Percentiles rank a stretch among this genome's conserved stretches.
These are phyloP conservation scores for Helichrysum umbraculigerum DNA, from an alignment of 129 eudicot species.

Conservation along the genomic window DNA sequence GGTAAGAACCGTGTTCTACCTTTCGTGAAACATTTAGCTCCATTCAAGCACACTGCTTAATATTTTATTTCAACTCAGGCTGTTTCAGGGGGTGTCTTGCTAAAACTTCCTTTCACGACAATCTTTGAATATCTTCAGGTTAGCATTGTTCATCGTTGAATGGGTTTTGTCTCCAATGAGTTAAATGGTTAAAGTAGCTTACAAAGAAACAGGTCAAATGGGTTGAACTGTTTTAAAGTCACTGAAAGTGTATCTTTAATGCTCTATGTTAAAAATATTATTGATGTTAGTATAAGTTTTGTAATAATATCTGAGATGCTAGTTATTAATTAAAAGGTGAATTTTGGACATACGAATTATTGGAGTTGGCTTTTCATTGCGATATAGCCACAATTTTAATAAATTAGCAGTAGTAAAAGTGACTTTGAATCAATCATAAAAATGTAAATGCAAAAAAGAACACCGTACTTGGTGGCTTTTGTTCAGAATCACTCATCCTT, in stretches of 20 bases:
- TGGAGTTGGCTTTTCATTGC: constrained; percentile 1
- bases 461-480: constrained; percentile 8
- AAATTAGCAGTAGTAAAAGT: neutral
- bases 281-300: too few relatives aligned
- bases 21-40: neutral
- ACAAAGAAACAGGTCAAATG: neutral
- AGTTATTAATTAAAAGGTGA: neutral
- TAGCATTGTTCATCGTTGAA: neutral
- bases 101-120: constrained; percentile 87
- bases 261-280: too few relatives aligned
- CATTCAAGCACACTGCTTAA: neutral
- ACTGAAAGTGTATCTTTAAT: too few relatives aligned
- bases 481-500: neutral
- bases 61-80: constrained; percentile 59
- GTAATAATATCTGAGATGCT: neutral
- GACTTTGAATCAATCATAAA: constrained; percentile 4
- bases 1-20: constrained; percentile 40
- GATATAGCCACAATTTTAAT: neutral
- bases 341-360: neutral
- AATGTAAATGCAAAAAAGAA: constrained; percentile 12
- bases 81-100: constrained; percentile 53
- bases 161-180: neutral
- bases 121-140: constrained; percentile 99
- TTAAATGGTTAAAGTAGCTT: neutral
- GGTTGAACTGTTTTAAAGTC: too few relatives aligned